Percentiles rank a stretch among this genome's conserved stretches.
Conservation (phyloP, 768 basidiomycete genomes). For the Amanita molliuscula region DNA sequence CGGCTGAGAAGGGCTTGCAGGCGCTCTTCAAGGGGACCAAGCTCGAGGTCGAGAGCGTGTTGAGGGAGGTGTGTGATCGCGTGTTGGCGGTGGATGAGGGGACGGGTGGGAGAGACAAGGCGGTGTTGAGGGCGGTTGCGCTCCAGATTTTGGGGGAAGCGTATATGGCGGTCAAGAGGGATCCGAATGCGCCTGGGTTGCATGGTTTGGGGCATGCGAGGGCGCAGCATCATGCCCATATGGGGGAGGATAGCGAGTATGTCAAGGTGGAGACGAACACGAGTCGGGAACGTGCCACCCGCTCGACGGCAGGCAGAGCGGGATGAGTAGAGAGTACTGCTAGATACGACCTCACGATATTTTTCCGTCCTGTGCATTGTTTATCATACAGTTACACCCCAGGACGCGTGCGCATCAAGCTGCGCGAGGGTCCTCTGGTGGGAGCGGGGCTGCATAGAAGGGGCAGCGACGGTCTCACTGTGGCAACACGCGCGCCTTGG, state of each 20-base stretch:
- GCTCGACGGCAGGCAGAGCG: too few species aligned
- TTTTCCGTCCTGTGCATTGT: too few species aligned
- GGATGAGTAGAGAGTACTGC: too few species aligned
- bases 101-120: conserved; percentile 35
- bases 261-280: conserved; percentile 71
- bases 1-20: conserved; percentile 86
- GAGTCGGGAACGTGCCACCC: conserved; percentile 31
- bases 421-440: too few species aligned
- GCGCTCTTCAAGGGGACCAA: conserved; percentile 92
- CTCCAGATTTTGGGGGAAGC: conserved; percentile 80
- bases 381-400: too few species aligned
- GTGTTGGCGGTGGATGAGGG: conserved; percentile 52
- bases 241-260: conserved; percentile 63
- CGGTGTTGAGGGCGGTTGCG: conserved; percentile 67
- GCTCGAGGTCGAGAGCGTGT: conserved; percentile 81
- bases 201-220: not conserved
- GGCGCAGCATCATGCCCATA: not conserved
- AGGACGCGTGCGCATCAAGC: too few species aligned
- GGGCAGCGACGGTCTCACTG: too few species aligned
- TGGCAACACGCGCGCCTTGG: too few species aligned
- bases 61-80: conserved; percentile 83
- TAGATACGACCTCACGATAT: too few species aligned
- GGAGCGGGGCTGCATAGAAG: too few species aligned
- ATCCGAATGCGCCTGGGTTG: conserved; percentile 20
- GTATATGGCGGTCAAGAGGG: conserved; percentile 61